These are phyloP conservation scores for Primulina tabacum DNA, from an alignment of 257 asterid species.

Conservation along the genomic window DNA sequence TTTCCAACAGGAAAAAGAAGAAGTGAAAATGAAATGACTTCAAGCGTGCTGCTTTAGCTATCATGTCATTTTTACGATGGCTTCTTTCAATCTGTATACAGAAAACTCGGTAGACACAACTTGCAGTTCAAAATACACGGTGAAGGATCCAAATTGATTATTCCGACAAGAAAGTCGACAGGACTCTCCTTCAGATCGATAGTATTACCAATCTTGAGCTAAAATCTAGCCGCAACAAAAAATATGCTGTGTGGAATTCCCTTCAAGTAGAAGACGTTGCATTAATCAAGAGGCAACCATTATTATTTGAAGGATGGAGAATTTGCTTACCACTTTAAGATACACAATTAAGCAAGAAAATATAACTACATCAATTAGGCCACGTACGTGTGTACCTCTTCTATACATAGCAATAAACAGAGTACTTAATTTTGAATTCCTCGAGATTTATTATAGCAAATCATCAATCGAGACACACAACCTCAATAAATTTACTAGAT, in stretches of 20 bases:
- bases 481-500: constrained; percentile 35
- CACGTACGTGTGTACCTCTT: neutral
- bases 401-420: too few species aligned
- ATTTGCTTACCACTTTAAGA: neutral
- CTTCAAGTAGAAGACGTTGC: neutral
- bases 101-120: neutral
- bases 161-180: too few species aligned
- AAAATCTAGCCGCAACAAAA: too few species aligned
- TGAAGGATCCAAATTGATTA: neutral
- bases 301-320: neutral
- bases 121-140: neutral
- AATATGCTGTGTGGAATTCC: neutral
- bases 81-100: neutral
- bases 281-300: too few species aligned
- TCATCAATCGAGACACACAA: constrained; percentile 26
- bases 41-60: neutral
- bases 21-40: neutral
- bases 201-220: neutral
- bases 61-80: neutral
- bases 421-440: neutral
- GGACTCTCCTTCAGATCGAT: too few species aligned
- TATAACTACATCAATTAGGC: neutral
- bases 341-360: neutral
- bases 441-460: neutral
- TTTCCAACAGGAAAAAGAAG: neutral